These are phyloP conservation scores for Pseudofabraea citricarpa DNA, from an alignment of 2,329 filamentous ascomycete species.

Conservation along the genomic window DNA sequence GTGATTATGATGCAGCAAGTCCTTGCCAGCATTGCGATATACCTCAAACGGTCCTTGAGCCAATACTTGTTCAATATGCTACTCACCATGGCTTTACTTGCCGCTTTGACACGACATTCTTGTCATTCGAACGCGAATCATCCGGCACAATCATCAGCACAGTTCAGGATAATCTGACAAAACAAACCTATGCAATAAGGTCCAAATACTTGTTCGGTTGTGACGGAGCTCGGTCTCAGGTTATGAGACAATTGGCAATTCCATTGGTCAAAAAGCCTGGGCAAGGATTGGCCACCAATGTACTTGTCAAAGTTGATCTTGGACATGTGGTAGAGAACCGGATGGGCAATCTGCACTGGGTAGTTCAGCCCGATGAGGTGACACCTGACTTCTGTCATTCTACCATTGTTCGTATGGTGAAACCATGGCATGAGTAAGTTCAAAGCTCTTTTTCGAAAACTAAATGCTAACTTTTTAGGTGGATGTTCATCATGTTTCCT, in stretches of 20 bases:
- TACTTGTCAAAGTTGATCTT: constrained; percentile 46
- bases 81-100: constrained; percentile 34
- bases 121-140: constrained; percentile 23
- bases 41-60: constrained; percentile 44
- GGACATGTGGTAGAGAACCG: constrained; percentile 42
- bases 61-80: constrained; percentile 38
- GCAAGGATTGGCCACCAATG: constrained; percentile 44
- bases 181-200: constrained; percentile 37
- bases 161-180: constrained; percentile 32
- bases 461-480: constrained; percentile 31
- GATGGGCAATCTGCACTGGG: constrained; percentile 56
- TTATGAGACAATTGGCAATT: constrained; percentile 40
- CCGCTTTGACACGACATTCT: constrained; percentile 37
- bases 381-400: constrained; percentile 47
- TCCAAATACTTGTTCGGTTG: constrained; percentile 55
- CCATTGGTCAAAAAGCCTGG: constrained; percentile 40
- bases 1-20: constrained; percentile 36
- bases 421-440: constrained; percentile 51
- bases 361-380: constrained; percentile 49
- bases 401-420: constrained; percentile 52
- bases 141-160: constrained; percentile 24
- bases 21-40: constrained; percentile 39
- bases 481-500: constrained; percentile 52
- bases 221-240: constrained; percentile 45
- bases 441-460: too few relatives aligned